A percentile compares a stretch with the other conserved stretches of the same genome.
phyloP scores from a whole-genome alignment of 208 protist genomes.

The Crithidia brevicula region DNA sequence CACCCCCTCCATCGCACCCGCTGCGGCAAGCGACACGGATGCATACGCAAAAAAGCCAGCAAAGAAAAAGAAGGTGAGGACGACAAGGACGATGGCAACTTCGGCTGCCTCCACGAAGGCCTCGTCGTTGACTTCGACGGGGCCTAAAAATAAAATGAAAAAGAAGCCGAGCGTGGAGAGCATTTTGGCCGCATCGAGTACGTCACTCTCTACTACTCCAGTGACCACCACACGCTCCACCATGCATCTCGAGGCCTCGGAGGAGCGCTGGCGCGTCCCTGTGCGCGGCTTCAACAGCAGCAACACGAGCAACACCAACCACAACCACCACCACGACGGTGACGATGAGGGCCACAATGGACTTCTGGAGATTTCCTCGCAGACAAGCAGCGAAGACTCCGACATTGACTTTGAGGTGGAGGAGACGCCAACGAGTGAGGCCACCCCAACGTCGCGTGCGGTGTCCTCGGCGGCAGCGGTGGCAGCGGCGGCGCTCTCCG shows the following conservation, averaged over 20 bases:
- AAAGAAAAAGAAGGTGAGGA: background rate
- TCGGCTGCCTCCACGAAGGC: no score
- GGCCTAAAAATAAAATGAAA: background rate
- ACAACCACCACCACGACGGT: background rate
- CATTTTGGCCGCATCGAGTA: no score
- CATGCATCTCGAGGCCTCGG: background rate
- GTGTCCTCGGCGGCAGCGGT: background rate
- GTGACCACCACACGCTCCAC: background rate
- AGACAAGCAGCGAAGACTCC: constrained; percentile 1
- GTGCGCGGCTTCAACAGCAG: background rate
- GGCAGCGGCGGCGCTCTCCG: background rate
- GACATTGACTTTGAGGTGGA: constrained; percentile 10
- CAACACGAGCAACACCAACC: background rate
- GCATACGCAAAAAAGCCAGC: background rate
- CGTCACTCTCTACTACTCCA: background rate
- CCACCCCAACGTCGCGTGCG: background rate
- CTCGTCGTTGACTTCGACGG: background rate
- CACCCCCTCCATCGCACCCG: background rate
- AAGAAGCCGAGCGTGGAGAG: no score
- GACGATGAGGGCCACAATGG: background rate
- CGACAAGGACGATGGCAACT: no score
- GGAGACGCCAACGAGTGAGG: constrained; percentile 8
- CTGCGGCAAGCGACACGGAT: no score
- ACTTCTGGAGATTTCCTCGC: background rate
- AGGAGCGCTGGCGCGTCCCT: background rate